Evolutionary conservation across 2,329 filamentous ascomycete genomes (phyloP).

Genomic region (Fusarium continuum): DNA sequence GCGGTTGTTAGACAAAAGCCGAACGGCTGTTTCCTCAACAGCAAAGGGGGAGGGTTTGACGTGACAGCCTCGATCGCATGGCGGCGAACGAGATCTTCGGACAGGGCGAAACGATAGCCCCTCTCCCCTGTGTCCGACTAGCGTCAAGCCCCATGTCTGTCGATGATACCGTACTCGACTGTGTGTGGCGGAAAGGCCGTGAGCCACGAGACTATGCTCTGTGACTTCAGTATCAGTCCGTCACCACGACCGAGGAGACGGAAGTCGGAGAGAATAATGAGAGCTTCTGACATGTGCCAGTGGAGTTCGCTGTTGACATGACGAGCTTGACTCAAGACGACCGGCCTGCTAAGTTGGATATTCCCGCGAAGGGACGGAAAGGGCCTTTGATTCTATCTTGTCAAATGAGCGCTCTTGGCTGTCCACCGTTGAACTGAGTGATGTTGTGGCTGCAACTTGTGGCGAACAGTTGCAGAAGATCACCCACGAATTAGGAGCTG

Average conservation of each 20-base stretch:
- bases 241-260: background rate
- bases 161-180: background rate
- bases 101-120: conserved; percentile 23
- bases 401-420: conserved; percentile 1
- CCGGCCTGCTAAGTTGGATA: background rate
- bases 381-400: conserved; percentile 26
- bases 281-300: conserved; percentile 8
- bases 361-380: conserved; percentile 23
- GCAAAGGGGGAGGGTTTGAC: conserved; percentile 29
- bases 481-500: conserved; percentile 13
- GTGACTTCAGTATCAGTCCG: too few relatives aligned
- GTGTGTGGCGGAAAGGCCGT: conserved; percentile 17
- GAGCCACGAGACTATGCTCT: conserved; percentile 25
- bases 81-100: conserved; percentile 33
- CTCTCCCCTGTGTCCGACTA: conserved; percentile 13
- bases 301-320: background rate
- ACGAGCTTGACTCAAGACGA: background rate
- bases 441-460: conserved; percentile 39
- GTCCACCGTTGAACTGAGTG: background rate
- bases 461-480: conserved; percentile 32
- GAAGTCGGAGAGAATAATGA: background rate
- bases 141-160: conserved; percentile 15
- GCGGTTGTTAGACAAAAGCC: conserved; percentile 23
- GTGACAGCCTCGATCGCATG: conserved; percentile 30
- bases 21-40: conserved; percentile 6